Evolutionary conservation across 768 basidiomycete species (phyloP).

Genomic region (Leccinum arenicola): DNA sequence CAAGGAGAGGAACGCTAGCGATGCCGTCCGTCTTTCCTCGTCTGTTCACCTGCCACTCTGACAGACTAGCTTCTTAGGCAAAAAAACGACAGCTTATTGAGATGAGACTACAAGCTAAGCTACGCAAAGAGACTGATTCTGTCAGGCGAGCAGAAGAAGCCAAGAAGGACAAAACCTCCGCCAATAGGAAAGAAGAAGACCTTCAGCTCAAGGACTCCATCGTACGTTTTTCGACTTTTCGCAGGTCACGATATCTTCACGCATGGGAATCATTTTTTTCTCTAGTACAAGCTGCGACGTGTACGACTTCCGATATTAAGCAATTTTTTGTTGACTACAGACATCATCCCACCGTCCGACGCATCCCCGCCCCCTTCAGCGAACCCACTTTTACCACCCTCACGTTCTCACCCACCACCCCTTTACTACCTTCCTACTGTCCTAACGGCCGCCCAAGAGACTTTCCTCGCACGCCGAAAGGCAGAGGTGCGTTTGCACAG

Average conservation of each 20-base stretch:
- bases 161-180: constrained; percentile 75
- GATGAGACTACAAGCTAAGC: constrained; percentile 80
- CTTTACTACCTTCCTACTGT: constrained; percentile 74
- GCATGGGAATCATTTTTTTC: not conserved
- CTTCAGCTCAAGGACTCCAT: constrained; percentile 78
- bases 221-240: constrained; percentile 41
- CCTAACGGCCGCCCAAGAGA: constrained; percentile 66
- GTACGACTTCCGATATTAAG: constrained; percentile 69
- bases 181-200: constrained; percentile 81
- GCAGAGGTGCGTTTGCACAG: constrained; percentile 46
- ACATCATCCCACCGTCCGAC: constrained; percentile 48
- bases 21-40: constrained; percentile 52
- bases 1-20: constrained; percentile 79
- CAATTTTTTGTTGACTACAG: constrained; percentile 75
- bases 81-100: constrained; percentile 83
- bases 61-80: constrained; percentile 45
- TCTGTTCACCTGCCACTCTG: constrained; percentile 4
- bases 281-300: constrained; percentile 72
- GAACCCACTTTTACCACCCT: constrained; percentile 44
- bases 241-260: not conserved
- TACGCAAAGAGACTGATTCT: constrained; percentile 81
- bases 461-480: constrained; percentile 60
- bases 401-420: constrained; percentile 70
- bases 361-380: constrained; percentile 28
- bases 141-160: constrained; percentile 84